A percentile compares a stretch with the other conserved stretches of the same genome.
Evolutionary conservation across 2,329 filamentous ascomycete genomes (phyloP).

Genomic region (Raffaelea arxii): DNA sequence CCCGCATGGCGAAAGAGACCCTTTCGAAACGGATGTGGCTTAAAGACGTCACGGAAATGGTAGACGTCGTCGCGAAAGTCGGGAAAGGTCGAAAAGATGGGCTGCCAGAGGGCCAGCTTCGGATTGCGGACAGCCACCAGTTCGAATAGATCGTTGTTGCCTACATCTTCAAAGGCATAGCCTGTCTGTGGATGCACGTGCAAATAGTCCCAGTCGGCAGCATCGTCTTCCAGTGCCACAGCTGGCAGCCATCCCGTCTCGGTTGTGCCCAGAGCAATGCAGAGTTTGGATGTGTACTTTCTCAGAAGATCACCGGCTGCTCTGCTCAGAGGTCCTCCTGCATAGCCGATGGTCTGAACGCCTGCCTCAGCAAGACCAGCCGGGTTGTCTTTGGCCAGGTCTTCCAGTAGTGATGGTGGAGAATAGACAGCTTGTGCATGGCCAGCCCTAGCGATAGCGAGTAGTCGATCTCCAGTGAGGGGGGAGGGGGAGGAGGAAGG

Average conservation of each 20-base stretch:
- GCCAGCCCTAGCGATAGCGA: no score
- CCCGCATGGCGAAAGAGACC: conserved; percentile 13
- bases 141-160: conserved; percentile 21
- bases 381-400: no score
- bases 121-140: conserved; percentile 19
- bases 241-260: not conserved
- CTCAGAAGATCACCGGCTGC: no score
- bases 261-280: conserved; percentile 3
- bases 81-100: conserved; percentile 21
- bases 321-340: no score
- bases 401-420: no score
- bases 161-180: not conserved
- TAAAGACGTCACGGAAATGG: conserved; percentile 24
- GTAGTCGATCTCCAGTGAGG: no score
- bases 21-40: conserved; percentile 16
- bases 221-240: not conserved
- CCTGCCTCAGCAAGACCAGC: no score
- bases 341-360: no score
- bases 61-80: conserved; percentile 20
- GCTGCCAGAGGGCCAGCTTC: conserved; percentile 14
- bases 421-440: no score
- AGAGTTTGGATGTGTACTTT: no score
- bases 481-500: no score
- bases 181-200: not conserved
- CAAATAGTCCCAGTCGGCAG: not conserved